phyloP scores from a whole-genome alignment of 2,329 filamentous ascomycete species.

The Colletotrichum euphorbiae region DNA sequence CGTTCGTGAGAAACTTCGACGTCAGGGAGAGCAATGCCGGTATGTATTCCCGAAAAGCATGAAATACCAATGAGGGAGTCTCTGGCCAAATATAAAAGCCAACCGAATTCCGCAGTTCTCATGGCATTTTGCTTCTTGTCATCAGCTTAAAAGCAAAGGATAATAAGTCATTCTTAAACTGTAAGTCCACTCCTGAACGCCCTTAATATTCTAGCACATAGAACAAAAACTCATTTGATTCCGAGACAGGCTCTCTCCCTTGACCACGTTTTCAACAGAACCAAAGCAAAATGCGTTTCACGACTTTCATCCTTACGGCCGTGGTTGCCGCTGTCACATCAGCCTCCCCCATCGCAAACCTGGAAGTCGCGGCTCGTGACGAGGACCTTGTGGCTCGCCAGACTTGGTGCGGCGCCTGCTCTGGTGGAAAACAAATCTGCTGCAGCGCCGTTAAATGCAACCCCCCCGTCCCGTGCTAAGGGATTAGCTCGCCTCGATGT shows the following conservation, averaged over 20 bases:
- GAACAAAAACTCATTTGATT: neutral
- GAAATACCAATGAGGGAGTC: too few relatives aligned
- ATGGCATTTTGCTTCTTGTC: too few relatives aligned
- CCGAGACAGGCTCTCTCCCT: neutral
- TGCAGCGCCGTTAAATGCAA: slow-evolving; percentile 16
- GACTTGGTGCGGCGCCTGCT: slow-evolving; percentile 9
- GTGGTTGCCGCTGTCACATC: neutral
- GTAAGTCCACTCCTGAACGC: too few relatives aligned
- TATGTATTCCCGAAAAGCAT: too few relatives aligned
- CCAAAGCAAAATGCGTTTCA: neutral
- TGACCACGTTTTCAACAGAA: neutral
- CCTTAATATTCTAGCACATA: too few relatives aligned
- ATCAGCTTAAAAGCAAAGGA: too few relatives aligned
- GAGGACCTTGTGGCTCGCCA: neutral
- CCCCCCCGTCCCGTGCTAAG: neutral
- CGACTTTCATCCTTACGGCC: neutral
- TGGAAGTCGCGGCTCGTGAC: neutral
- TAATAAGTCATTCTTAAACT: too few relatives aligned
- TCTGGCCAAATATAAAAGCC: too few relatives aligned
- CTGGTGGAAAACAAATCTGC: neutral
- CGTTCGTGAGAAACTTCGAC: neutral
- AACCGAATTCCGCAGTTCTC: too few relatives aligned
- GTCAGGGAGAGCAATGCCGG: too few relatives aligned
- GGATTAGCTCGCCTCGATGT: neutral
- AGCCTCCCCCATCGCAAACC: neutral